phyloP scores from a whole-genome alignment of 2,329 filamentous ascomycete genomes.

The Fusarium buharicum region DNA sequence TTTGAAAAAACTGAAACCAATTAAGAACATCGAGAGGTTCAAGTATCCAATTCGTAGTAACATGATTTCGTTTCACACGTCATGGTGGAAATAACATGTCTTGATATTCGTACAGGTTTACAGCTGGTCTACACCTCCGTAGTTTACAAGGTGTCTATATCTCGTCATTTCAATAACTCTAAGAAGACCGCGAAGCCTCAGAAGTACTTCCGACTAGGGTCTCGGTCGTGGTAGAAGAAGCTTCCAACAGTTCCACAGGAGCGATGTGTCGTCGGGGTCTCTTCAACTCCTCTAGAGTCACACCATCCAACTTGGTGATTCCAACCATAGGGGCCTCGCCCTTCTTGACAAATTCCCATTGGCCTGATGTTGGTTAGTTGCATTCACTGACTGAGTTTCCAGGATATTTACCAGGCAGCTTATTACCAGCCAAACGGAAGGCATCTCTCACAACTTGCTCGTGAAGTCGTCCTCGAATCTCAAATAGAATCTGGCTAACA shows the following conservation, averaged over 20 bases:
- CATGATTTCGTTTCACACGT: neutral
- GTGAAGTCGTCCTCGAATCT: slow-evolving; percentile 90
- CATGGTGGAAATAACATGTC: slow-evolving; percentile 5
- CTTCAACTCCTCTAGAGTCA: slow-evolving; percentile 86
- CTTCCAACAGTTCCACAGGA: slow-evolving; percentile 52
- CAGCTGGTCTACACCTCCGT: slow-evolving; percentile 38
- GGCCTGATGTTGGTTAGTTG: slow-evolving; percentile 60
- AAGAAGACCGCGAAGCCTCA: slow-evolving; percentile 48
- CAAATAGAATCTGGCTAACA: slow-evolving; percentile 91
- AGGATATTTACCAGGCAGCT: slow-evolving; percentile 79
- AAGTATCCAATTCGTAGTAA: neutral
- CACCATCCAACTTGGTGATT: slow-evolving; percentile 86
- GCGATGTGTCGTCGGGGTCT: slow-evolving; percentile 76
- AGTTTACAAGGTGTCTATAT: slow-evolving; percentile 40
- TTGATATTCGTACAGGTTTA: slow-evolving; percentile 44
- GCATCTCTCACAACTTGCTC: slow-evolving; percentile 95
- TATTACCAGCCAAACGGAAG: slow-evolving; percentile 92
- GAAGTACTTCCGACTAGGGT: slow-evolving; percentile 50
- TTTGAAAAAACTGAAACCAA: too few relatives aligned
- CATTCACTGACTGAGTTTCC: neutral
- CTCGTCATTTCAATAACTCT: slow-evolving; percentile 14
- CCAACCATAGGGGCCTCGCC: slow-evolving; percentile 91
- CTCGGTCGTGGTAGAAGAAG: slow-evolving; percentile 48
- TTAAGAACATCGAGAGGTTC: too few relatives aligned
- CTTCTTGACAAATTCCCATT: slow-evolving; percentile 94